Percentiles rank a stretch among this genome's conserved stretches.
Conservation (phyloP, 805 yeast genomes). For the Suhomyces sp. region DNA sequence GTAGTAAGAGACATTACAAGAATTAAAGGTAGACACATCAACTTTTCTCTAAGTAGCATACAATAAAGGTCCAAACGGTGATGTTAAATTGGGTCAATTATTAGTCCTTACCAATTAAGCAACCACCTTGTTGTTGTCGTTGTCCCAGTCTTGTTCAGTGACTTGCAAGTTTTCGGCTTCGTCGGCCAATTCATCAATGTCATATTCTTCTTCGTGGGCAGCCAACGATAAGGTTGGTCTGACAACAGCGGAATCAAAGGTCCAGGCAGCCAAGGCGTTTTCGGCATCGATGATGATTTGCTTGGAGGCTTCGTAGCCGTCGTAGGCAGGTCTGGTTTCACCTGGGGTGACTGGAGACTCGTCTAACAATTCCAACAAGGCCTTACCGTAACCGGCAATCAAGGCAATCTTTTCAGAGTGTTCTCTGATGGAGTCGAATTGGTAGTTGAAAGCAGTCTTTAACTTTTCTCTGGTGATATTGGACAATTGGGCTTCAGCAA, state of each 20-base stretch:
- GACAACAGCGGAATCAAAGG: slow-evolving; percentile 90
- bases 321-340: slow-evolving; percentile 97
- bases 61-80: neutral
- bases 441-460: slow-evolving; percentile 96
- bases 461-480: slow-evolving; percentile 97
- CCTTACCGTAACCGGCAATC: slow-evolving; percentile 99
- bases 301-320: slow-evolving; percentile 96
- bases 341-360: slow-evolving; percentile 98
- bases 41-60: neutral
- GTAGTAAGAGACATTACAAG: slow-evolving; percentile 13
- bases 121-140: slow-evolving; percentile 28
- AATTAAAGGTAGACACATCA: slow-evolving; percentile 9
- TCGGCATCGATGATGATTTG: slow-evolving; percentile 97
- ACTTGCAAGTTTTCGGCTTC: slow-evolving; percentile 45
- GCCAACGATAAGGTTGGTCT: slow-evolving; percentile 85
- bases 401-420: slow-evolving; percentile 93
- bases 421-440: slow-evolving; percentile 93
- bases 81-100: neutral
- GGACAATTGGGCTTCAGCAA: slow-evolving; percentile 98
- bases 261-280: slow-evolving; percentile 94
- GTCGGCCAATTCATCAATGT: slow-evolving; percentile 42
- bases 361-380: slow-evolving; percentile 89
- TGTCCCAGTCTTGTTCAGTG: slow-evolving; percentile 54
- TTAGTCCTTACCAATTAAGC: slow-evolving; percentile 14
- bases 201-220: slow-evolving; percentile 51